Base-by-base conservation (phyloP, 1,139 yeast genomes). In the Yamadazyma atmosphaerica region DNA sequence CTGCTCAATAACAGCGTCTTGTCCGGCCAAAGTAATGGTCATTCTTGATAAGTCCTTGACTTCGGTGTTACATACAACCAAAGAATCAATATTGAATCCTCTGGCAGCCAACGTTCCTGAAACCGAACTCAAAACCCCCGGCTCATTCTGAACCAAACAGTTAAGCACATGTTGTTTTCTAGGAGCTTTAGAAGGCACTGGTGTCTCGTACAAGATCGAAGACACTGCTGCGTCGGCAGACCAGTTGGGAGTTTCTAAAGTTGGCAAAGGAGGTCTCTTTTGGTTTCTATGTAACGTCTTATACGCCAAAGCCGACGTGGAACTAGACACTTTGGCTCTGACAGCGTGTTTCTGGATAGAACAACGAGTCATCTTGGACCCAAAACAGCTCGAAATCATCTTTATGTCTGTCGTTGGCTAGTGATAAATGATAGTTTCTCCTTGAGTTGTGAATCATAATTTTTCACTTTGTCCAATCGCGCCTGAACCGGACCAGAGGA, bases 81-180 rank as follows among this genome's bases (percentile, higher is more conserved):
- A 77, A 7, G 98, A 90, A 63, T 92, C 98, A 58, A 92, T 92
- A 68, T 92, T 92, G 79, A 92, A 92, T 10, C 98, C 98, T 61
- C 98, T 79, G 32, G 97, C 98, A 27, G 98, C 98, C 52, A 92
- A 74, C 36, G 96, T 90, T 41, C 98, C 96, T 4, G 98, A 86
- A 35, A 92, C 88, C 40, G 94, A 79, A 34, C 96, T 84, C 56
- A 92, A 74, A 37, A 92, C 98, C 72, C 98, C 98, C 4, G 98
- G 98, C 68, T 92, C 98, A 65, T 92, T 90, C 66, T 92, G 98
- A 26, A 92, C 98, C 61, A 92, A 76, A 69, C 98, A 92, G 75
- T 92, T 94, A 61, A 92, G 74, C 33, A 92, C 95, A 56, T 92
- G 98, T 56, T 86, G 88, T 47, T 83, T 83, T 51, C 77, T 72